These are phyloP conservation scores for Triangularia setosa DNA, from an alignment of 2,329 filamentous ascomycete genomes.

Conservation along the genomic window DNA sequence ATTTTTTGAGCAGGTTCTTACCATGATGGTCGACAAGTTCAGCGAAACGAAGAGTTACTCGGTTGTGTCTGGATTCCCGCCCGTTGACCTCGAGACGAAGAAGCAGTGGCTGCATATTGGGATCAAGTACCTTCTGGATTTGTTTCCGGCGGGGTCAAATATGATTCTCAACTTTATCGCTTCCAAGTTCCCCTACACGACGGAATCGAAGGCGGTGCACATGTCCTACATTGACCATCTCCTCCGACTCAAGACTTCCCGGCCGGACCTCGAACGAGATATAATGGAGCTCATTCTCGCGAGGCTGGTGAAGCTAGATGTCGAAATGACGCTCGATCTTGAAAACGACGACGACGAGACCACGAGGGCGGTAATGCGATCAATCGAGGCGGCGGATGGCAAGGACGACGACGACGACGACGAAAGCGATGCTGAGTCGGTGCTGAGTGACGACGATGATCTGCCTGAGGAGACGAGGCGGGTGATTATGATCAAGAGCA, in stretches of 20 bases:
- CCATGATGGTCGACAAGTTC: slow-evolving; percentile 79
- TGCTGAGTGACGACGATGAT: slow-evolving; percentile 65
- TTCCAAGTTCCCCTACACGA: slow-evolving; percentile 69
- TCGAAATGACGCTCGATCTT: slow-evolving; percentile 89
- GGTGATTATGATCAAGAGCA: slow-evolving; percentile 70
- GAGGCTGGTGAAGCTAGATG: slow-evolving; percentile 87
- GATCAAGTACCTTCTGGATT: slow-evolving; percentile 69
- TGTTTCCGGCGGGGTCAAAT: slow-evolving; percentile 75
- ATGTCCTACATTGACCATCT: slow-evolving; percentile 86
- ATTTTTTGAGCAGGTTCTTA: slow-evolving; percentile 69
- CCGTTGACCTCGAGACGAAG: slow-evolving; percentile 61
- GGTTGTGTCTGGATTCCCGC: slow-evolving; percentile 49
- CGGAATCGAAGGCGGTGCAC: slow-evolving; percentile 73
- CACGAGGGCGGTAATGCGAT: slow-evolving; percentile 66
- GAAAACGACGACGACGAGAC: slow-evolving; percentile 90
- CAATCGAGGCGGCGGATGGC: slow-evolving; percentile 39
- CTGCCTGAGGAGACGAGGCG: slow-evolving; percentile 59
- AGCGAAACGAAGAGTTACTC: slow-evolving; percentile 46
- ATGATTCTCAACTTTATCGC: slow-evolving; percentile 65
- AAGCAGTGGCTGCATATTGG: slow-evolving; percentile 71
- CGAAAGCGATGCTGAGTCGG: slow-evolving; percentile 67
- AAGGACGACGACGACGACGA: slow-evolving; percentile 50
- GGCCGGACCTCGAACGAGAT: slow-evolving; percentile 72
- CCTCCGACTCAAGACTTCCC: slow-evolving; percentile 71
- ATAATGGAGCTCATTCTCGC: slow-evolving; percentile 81